These are phyloP conservation scores for Ophioceras dolichostomum DNA, from an alignment of 2,329 filamentous ascomycete species.

Conservation along the genomic window DNA sequence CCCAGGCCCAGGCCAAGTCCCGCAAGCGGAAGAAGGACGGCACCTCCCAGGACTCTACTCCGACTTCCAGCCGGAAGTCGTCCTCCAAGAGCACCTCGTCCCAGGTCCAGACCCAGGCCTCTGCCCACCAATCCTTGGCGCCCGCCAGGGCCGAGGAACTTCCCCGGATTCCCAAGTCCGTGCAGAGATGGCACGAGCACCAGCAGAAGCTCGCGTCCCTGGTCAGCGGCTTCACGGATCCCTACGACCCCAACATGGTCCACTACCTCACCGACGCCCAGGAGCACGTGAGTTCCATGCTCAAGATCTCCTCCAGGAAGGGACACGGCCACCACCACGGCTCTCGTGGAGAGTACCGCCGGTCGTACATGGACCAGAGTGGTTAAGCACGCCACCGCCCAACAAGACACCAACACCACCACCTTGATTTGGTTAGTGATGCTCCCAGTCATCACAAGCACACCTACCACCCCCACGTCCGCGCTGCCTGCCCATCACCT, in stretches of 20 bases:
- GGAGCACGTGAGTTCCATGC: constrained; percentile 37
- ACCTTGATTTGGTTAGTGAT: neutral
- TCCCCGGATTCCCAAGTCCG: constrained; percentile 23
- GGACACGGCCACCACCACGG: neutral
- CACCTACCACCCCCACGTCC: too few species aligned
- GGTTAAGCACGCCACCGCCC: too few species aligned
- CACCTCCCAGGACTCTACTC: constrained; percentile 23
- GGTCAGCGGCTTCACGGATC: constrained; percentile 34
- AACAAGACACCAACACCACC: neutral
- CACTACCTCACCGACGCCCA: constrained; percentile 40
- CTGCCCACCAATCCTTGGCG: constrained; percentile 13
- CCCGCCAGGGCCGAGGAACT: constrained; percentile 17
- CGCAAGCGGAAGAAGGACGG: constrained; percentile 41
- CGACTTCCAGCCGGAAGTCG: constrained; percentile 30
- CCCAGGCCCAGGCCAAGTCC: neutral
- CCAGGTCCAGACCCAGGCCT: constrained; percentile 3
- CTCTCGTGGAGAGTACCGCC: neutral
- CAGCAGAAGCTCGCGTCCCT: constrained; percentile 51
- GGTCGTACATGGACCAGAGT: neutral
- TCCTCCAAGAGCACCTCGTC: constrained; percentile 31
- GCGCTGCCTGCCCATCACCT: too few species aligned
- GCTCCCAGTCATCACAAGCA: neutral
- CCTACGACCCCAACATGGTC: constrained; percentile 38
- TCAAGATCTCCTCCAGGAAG: constrained; percentile 26
- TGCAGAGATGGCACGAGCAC: constrained; percentile 48